These are phyloP conservation scores for Coemansia sp. DNA, from an alignment of 192 early-diverging fungal species.

Conservation along the genomic window DNA sequence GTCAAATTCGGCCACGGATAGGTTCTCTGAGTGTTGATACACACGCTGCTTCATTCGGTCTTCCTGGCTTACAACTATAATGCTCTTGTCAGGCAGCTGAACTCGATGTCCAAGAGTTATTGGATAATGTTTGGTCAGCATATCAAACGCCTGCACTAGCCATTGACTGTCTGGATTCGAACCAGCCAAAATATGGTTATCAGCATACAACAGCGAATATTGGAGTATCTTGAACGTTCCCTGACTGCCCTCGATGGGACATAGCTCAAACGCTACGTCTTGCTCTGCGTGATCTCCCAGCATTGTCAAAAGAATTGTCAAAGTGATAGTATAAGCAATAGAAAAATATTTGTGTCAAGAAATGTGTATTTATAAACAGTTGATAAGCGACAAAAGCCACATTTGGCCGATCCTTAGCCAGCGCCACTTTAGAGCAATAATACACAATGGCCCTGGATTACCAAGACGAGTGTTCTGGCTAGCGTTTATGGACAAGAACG, in stretches of 20 bases:
- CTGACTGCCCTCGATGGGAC: conserved; percentile 16
- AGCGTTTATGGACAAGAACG: too few relatives aligned
- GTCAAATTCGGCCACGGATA: conserved; percentile 13
- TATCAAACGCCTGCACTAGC: conserved; percentile 1
- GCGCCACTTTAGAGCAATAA: neutral
- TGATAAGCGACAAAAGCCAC: neutral
- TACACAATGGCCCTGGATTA: too few relatives aligned
- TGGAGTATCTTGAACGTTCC: conserved; percentile 20
- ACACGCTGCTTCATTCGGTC: conserved; percentile 11
- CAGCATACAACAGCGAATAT: conserved; percentile 11
- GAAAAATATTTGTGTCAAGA: neutral
- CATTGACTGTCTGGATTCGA: neutral
- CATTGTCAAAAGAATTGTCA: neutral
- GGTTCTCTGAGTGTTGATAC: conserved; percentile 6
- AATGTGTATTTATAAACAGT: neutral
- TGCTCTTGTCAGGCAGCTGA: conserved; percentile 1
- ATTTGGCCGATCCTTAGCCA: neutral
- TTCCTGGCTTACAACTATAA: conserved; percentile 10
- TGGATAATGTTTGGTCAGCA: conserved; percentile 17
- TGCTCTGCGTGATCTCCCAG: neutral
- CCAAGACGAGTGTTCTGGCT: too few relatives aligned
- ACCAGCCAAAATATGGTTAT: neutral
- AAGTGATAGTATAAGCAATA: neutral
- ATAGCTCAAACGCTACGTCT: conserved; percentile 8
- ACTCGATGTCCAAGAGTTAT: conserved; percentile 17